Percentiles rank a stretch among this genome's conserved stretches.
phyloP scores from a whole-genome alignment of 805 yeast genomes.

The Alloascoidea africana region DNA sequence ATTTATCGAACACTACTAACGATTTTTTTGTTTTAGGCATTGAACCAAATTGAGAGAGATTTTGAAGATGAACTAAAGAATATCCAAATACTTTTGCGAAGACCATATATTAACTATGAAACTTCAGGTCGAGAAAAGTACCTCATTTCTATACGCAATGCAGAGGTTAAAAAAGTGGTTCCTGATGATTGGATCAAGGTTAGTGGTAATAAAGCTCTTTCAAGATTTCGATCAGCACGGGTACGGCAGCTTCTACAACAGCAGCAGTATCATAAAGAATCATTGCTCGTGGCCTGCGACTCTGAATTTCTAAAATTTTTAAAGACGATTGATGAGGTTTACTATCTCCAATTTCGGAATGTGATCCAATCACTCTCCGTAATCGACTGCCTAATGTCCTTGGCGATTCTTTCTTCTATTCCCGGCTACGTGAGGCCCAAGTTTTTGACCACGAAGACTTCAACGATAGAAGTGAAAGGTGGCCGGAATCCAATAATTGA shows the following conservation, averaged over 20 bases:
- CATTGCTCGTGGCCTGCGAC: slow-evolving; percentile 30
- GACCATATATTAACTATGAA: slow-evolving; percentile 41
- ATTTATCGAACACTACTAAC: slow-evolving; percentile 23
- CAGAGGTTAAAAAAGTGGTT: slow-evolving; percentile 30
- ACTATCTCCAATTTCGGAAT: slow-evolving; percentile 22
- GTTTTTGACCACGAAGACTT: slow-evolving; percentile 27
- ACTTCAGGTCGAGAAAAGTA: slow-evolving; percentile 53
- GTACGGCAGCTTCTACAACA: slow-evolving; percentile 33
- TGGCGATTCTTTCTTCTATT: slow-evolving; percentile 41
- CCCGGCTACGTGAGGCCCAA: slow-evolving; percentile 35
- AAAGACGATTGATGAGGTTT: slow-evolving; percentile 20
- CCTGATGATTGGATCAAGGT: slow-evolving; percentile 72
- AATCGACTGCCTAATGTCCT: slow-evolving; percentile 53
- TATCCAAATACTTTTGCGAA: slow-evolving; percentile 29
- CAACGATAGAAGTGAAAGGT: slow-evolving; percentile 31
- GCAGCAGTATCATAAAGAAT: slow-evolving; percentile 46
- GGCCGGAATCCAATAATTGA: slow-evolving; percentile 62
- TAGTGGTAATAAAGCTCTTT: slow-evolving; percentile 49
- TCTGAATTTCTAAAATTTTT: slow-evolving; percentile 27
- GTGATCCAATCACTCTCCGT: slow-evolving; percentile 33
- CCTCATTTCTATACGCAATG: slow-evolving; percentile 59
- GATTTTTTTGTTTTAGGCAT: slow-evolving; percentile 17
- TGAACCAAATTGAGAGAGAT: slow-evolving; percentile 27
- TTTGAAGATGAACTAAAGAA: slow-evolving; percentile 36
- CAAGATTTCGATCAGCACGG: slow-evolving; percentile 59